phyloP scores from a whole-genome alignment of 1,139 yeast species.

The Trichomonascaceae sp. region DNA sequence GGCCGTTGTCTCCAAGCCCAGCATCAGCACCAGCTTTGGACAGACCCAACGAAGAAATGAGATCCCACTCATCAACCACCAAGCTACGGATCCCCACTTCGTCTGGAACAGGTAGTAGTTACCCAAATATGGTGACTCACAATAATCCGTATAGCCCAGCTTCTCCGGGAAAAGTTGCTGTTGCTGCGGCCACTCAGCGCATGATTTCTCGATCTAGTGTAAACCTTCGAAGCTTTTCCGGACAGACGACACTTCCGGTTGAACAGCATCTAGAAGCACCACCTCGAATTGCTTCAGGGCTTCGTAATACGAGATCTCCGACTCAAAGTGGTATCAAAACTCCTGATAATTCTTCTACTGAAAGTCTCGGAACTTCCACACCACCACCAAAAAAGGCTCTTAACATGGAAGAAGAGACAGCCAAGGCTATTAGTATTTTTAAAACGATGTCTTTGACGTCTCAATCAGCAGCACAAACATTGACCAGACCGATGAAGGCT shows the following conservation, averaged over 20 bases:
- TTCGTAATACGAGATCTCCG: neutral
- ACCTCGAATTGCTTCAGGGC: neutral
- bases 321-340: neutral
- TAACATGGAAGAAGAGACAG: constrained; percentile 1
- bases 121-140: constrained; percentile 1
- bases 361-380: neutral
- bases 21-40: neutral
- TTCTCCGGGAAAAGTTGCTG: constrained; percentile 17
- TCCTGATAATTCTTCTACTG: neutral
- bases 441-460: constrained; percentile 1
- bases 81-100: constrained; percentile 15
- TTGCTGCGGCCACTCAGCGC: constrained; percentile 21
- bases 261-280: neutral
- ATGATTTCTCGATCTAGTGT: constrained; percentile 16
- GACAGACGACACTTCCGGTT: neutral
- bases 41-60: constrained; percentile 4
- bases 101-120: constrained; percentile 2
- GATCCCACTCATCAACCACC: constrained; percentile 22
- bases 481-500: constrained; percentile 12
- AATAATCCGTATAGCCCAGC: constrained; percentile 5
- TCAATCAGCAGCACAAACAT: neutral
- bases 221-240: constrained; percentile 2
- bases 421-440: neutral
- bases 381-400: neutral
- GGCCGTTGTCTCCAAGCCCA: neutral